Evolutionary conservation across 2,329 filamentous ascomycete genomes (phyloP), one percentile per base, ranked within the genome.

Genomic region (Alternaria panax): DNA sequence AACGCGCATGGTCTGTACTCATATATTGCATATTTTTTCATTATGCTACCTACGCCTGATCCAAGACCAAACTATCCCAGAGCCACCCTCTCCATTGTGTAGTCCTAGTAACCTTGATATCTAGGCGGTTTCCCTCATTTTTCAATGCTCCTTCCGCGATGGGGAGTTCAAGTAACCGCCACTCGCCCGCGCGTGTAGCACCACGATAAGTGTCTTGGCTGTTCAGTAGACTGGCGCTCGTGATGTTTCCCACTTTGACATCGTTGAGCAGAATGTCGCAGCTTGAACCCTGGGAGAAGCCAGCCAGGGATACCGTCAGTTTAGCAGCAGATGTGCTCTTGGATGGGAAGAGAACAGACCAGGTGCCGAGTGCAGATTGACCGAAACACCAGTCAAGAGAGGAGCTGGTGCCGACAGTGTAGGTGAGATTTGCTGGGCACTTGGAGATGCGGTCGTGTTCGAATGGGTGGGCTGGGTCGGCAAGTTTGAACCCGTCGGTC

Each of bases 191-290:
- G 24, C 71, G 69, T 7, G 81, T 84, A 20, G 77, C 81, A 9
- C 78, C 80, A n/a, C 82, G 76, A 68, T 84, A 84, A 34, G 83
- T 73, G 20, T 78, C 78, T 5, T 82, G 82, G 60, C 84, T 83
- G 36, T 70, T 82, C 27, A 76, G 54, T 28, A 84, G 57, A 47
- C 66, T 70, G 7, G 64, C 65, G 7, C 69, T 70, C 1, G 77
- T 80, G 51, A 83, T 73, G 52, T 82, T 81, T 0, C 80, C 80
- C 5, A 83, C 66, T 42, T 72, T 69, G 12, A 69, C 67, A 3
- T 74, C 75, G 55, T 83, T 83, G 24, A 81, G 73, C n/a, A 77
- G 62, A n/a, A 84, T 73, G 22, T 73, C 71, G 7, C 78, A 76
- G 40, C 74, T 79, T 0, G 75, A 73, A 2, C 81, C 82, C 9